Evolutionary conservation across 345 rosid genomes (phyloP).

Genomic region (Anastatica hierochuntica): DNA sequence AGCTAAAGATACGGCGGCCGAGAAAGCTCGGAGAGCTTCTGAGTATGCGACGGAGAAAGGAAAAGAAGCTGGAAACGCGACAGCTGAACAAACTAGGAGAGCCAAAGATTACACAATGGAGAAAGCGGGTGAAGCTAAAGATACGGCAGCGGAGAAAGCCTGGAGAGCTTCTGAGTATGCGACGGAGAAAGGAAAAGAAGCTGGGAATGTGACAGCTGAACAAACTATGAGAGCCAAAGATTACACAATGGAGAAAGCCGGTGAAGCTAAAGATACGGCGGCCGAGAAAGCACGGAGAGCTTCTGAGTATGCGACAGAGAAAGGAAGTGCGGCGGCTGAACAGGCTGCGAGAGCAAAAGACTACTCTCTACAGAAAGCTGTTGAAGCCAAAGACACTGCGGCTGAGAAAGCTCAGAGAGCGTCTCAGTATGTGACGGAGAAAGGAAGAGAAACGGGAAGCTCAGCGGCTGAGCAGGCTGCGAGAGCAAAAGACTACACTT

Average conservation of each 20-base stretch:
- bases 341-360: conserved; percentile 24
- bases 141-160: conserved; percentile 25
- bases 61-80: neutral
- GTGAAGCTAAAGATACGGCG: conserved; percentile 16
- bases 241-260: too few relatives aligned
- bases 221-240: conserved; percentile 19
- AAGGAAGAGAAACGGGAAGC: conserved; percentile 19
- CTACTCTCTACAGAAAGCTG: neutral
- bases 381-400: conserved; percentile 10
- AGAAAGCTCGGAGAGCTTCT: conserved; percentile 18
- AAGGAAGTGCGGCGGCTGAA: conserved; percentile 1
- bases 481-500: conserved; percentile 28
- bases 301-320: neutral
- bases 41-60: conserved; percentile 25
- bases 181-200: conserved; percentile 31
- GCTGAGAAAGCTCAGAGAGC: conserved; percentile 29
- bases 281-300: conserved; percentile 19
- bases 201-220: conserved; percentile 10
- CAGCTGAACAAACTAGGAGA: neutral
- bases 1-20: conserved; percentile 23
- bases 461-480: conserved; percentile 24
- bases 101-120: conserved; percentile 12
- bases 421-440: conserved; percentile 24
- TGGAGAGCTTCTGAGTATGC: conserved; percentile 16
- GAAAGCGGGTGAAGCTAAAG: conserved; percentile 26